phyloP scores from a whole-genome alignment of 192 early-diverging fungal species.

The Dissophora globulifera region DNA sequence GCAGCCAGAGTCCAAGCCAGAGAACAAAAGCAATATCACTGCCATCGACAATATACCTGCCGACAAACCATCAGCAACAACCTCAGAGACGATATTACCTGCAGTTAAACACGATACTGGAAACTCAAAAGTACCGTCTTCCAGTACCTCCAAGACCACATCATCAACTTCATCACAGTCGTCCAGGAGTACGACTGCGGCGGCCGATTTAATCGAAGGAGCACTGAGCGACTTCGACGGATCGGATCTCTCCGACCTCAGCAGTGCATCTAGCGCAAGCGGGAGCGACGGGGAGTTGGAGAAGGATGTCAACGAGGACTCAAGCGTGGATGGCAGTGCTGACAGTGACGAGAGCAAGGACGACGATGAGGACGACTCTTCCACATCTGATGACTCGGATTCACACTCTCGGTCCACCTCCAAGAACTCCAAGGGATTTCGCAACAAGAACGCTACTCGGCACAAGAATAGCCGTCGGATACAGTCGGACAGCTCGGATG shows the following conservation, averaged over 20 bases:
- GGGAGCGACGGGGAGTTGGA: constrained; percentile 26
- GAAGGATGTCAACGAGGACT: constrained; percentile 3
- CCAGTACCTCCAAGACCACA: not conserved
- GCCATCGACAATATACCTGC: constrained; percentile 10
- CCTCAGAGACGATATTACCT: not conserved
- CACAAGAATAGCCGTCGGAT: constrained; percentile 28
- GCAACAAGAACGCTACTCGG: not conserved
- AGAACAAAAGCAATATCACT: not conserved
- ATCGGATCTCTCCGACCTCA: constrained; percentile 45
- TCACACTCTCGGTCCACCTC: constrained; percentile 8
- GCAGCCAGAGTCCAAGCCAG: not conserved
- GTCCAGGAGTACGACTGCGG: too few species aligned
- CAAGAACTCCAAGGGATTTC: constrained; percentile 4
- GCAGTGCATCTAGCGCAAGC: constrained; percentile 36
- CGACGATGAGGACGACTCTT: constrained; percentile 15
- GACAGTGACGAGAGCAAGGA: constrained; percentile 14
- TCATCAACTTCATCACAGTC: too few species aligned
- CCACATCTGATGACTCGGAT: constrained; percentile 24
- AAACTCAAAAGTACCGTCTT: not conserved
- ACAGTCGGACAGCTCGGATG: constrained; percentile 38
- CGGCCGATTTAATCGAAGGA: constrained; percentile 28
- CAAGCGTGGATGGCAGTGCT: constrained; percentile 11
- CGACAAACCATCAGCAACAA: not conserved
- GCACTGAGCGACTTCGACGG: constrained; percentile 45
- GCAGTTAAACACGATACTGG: not conserved